Evolutionary conservation across 768 basidiomycete genomes (phyloP), one percentile per base, ranked within the genome.

Genomic region (Tephrocybe sp.): DNA sequence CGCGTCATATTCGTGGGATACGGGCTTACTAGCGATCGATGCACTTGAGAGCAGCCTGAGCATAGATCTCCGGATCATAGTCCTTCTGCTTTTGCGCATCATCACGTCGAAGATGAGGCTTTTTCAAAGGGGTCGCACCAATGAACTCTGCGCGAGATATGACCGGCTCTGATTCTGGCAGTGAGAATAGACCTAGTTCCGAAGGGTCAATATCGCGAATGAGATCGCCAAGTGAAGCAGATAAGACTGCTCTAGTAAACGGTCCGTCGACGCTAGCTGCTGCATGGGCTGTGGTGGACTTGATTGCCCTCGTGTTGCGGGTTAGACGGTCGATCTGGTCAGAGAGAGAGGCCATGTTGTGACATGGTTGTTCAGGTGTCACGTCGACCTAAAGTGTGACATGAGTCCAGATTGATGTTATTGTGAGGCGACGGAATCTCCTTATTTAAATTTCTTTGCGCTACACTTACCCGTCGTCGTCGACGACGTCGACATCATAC

Each of bases 201-300:
- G 88, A 81, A 8, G 83, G 72, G 55, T 91, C 88, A 52, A 84
- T 73, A 58, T 91, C 89, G 59, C 89, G 86, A 52, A 90, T 88
- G 53, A 91, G 80, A 59, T 90, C 84, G 36, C 83, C 83, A 8
- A 91, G 76, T 43, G 76, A 67, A 0, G 81, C 74, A 16, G 74
- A 56, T 21, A 91, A 80, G 8, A 89, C 77, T 3, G 89, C 86
- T 45, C 63, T 69, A 4, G 86, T 79, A 61, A 90, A 91, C 2
- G 79, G 78, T 8, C 73, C 65, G 10, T 68, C 62, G 3, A 62
- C 57, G 24, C 52, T 43, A 42, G 59, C 54, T 5, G 67, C 56
- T 42, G 69, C 68, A 29, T 62, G 53, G 2, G 59, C 55, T 1
- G 77, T 76, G n/a, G 76, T 70, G 0, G 72, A 46, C 34, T 69